Base-by-base conservation (phyloP, 768 basidiomycete species). In the Amanita thiersii region DNA sequence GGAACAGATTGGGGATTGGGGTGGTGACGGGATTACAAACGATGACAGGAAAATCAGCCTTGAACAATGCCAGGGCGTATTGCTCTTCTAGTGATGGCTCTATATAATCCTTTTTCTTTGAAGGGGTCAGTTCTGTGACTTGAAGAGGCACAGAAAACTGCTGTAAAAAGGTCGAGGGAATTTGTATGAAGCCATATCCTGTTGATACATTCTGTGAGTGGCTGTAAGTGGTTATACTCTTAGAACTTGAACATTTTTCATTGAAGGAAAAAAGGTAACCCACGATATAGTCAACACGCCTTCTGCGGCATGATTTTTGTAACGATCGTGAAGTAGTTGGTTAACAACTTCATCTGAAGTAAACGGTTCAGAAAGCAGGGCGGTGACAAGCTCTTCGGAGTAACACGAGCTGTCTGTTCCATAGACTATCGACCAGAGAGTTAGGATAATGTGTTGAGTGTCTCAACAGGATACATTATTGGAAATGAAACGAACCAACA, bases 301-400 rank as follows among this genome's bases (percentile, higher is more conserved):
- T 34, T 49, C 50, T 26, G 49, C 41, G 26, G 40, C 39, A 14
- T 44, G 40, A 15, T 53, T 46, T 30, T 58, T 54, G 77, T 82
- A 81, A 23, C 84, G 67, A 29, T 63, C 52, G 39, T 64, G 66
- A 17, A 84, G 51, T 5, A 53, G 51, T 23, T 63, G 58, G 37
- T 63, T 68, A 44, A 71, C 65, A 3, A 56, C 51, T 18, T 63
- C 45, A 47, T 76, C 71, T n/a, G 75, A 73, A 2, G 68, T 64
- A 48, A 89, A 72, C 10, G 85, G 85, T 40, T 87, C 78, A 32
- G 80, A 73, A 11, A 89, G 63, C 25, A 89, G 65, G 5, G 84
- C 82, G 3, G 77, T 77, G 14, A 88, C 73, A 3, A 89, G 59
- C 21, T 81, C 75, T 26, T 62, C 61, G 5, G 76, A 65, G 26